Base-by-base conservation (phyloP, 148 eudicot species). In the Diospyros kaki region DNA sequence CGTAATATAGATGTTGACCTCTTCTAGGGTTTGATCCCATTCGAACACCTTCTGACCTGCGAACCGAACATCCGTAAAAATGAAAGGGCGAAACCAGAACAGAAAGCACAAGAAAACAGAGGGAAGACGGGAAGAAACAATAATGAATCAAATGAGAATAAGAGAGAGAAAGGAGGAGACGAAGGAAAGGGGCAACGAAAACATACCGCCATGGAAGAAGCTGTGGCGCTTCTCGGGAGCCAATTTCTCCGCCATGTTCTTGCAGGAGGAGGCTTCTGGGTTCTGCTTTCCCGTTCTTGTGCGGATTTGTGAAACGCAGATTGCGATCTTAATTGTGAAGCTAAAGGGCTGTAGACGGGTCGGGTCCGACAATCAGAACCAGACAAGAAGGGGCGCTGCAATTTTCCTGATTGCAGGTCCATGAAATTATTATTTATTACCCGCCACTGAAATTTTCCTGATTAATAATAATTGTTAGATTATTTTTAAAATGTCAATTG, bases 1-100 rank as follows among this genome's bases (percentile, higher is more conserved):
- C 61, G 79, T 83, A 38, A 94, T 94, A 85, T 92, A 94, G 76
- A 94, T 85, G 44, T 94, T 94, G 66, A 94, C 90, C 79, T 94
- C 98, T 50, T 94, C 97, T 67, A 94, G 87, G 50, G 98, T 90
- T 85, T 94, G 98, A 46, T 92, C 97, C 98, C 98, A 94, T 64
- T 94, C 96, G 52, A 94, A 94, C n/a, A 92, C 97, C 77, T 90
- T 89, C 76, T 90, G 93, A 80, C 87, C 97, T 94, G 83, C 59
- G 69, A 64, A 67, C 62, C 43, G 72, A 67, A 50, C 28, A 28
- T 28, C 58, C 15, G 28, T 1, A 14, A 0, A 5, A 28, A 11
- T 4, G 10, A 15, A 53, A 11, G 1, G 3, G 44, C 2, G 65
- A 4, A 50, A 18, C 43, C 58, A 9, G 52, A 1, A 10, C 13